Percentiles rank a stretch among this genome's conserved stretches.
Conservation (phyloP, 192 early-diverging fungal species). For the Entophlyctis luteolus region DNA sequence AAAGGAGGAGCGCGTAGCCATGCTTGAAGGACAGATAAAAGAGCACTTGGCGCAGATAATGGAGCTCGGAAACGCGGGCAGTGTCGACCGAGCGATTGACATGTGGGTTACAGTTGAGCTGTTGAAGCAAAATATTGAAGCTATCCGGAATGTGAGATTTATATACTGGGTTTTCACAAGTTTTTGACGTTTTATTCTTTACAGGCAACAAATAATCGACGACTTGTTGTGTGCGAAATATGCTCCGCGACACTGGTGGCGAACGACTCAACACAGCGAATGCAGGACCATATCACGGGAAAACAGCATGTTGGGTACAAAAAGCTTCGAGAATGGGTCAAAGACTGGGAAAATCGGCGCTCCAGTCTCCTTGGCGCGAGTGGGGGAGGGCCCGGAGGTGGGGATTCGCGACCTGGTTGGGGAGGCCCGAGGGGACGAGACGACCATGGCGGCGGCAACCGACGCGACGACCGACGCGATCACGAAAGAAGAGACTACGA, state of each 20-base stretch:
- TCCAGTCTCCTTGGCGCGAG: slow-evolving; percentile 36
- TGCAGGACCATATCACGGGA: slow-evolving; percentile 77
- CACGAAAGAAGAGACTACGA: slow-evolving; percentile 43
- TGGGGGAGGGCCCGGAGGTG: slow-evolving; percentile 1
- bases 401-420: not conserved
- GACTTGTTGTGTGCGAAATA: slow-evolving; percentile 77
- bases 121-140: slow-evolving; percentile 59
- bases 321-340: slow-evolving; percentile 68
- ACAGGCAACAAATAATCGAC: slow-evolving; percentile 52
- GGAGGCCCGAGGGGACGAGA: slow-evolving; percentile 18
- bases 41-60: slow-evolving; percentile 53
- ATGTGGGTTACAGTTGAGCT: slow-evolving; percentile 64
- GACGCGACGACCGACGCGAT: slow-evolving; percentile 35
- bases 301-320: slow-evolving; percentile 83
- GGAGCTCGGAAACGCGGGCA: slow-evolving; percentile 70
- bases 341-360: slow-evolving; percentile 54
- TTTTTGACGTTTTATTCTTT: not conserved
- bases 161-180: not conserved
- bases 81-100: slow-evolving; percentile 66
- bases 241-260: slow-evolving; percentile 81
- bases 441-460: slow-evolving; percentile 21
- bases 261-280: slow-evolving; percentile 74
- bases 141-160: slow-evolving; percentile 51
- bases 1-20: slow-evolving; percentile 73
- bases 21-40: slow-evolving; percentile 77